These are phyloP conservation scores for Primulina eburnea DNA, from an alignment of 257 asterid genomes.

Conservation along the genomic window DNA sequence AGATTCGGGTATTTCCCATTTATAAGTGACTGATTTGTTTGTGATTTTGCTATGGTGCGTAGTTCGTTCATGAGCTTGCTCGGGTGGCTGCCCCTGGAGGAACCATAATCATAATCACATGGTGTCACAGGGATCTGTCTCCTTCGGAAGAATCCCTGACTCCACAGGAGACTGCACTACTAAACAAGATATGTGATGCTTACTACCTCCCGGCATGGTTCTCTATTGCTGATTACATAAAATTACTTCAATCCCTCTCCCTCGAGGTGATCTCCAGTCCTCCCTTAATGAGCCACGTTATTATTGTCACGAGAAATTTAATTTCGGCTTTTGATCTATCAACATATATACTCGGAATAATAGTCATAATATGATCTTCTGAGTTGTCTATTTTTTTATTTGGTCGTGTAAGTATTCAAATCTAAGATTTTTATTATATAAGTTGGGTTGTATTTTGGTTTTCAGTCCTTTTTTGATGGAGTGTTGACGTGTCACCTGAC, in stretches of 20 bases:
- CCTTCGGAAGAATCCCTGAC: conserved; percentile 58
- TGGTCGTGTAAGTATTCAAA: no score
- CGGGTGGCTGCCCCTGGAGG: conserved; percentile 97
- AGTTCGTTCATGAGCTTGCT: conserved; percentile 88
- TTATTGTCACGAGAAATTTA: no score
- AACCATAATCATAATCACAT: conserved; percentile 81
- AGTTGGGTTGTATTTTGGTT: no score
- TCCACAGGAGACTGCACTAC: conserved; percentile 58
- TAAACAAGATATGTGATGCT: conserved; percentile 68
- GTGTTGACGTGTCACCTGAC: no score
- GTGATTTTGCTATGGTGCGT: conserved; percentile 16
- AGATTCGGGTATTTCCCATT: neutral
- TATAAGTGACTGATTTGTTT: neutral
- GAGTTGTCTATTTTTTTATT: no score
- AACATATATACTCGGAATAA: no score
- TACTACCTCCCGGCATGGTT: conserved; percentile 95
- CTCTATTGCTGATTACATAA: conserved; percentile 78
- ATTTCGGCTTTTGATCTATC: no score
- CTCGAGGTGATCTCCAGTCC: conserved; percentile 50
- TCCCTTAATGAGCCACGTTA: neutral
- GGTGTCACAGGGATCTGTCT: conserved; percentile 96
- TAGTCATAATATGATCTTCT: no score
- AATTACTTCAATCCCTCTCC: conserved; percentile 61
- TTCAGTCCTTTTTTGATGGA: no score
- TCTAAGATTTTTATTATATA: no score